Percentiles rank a stretch among this genome's conserved stretches.
phyloP scores from a whole-genome alignment of 2,329 filamentous ascomycete species.

The Mariannaea elegans region DNA sequence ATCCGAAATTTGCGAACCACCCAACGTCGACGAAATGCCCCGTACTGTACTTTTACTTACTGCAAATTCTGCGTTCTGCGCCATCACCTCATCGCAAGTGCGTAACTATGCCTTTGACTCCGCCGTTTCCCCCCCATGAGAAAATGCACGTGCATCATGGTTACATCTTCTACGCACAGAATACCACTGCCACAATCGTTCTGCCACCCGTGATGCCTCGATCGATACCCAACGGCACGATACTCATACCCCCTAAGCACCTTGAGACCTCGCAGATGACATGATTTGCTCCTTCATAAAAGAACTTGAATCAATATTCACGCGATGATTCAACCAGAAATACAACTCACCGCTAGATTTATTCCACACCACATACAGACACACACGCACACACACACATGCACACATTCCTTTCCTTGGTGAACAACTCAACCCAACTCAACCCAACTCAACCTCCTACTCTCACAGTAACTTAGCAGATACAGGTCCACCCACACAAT shows the following conservation, averaged over 20 bases:
- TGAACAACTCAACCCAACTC: too few species aligned
- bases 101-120: neutral
- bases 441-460: neutral
- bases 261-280: neutral
- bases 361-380: neutral
- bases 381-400: too few species aligned
- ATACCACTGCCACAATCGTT: neutral
- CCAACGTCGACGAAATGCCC: neutral
- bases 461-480: neutral
- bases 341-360: neutral
- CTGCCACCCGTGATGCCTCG: neutral
- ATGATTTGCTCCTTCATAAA: neutral
- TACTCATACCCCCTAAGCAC: neutral
- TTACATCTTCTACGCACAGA: neutral
- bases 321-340: too few species aligned
- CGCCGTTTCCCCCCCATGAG: neutral
- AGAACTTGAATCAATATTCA: too few species aligned
- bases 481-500: neutral
- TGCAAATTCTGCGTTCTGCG: too few species aligned
- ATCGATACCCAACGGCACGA: neutral
- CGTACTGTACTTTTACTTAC: neutral
- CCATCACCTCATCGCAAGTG: too few species aligned
- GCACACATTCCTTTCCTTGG: neutral
- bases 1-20: slow-evolving; percentile 16
- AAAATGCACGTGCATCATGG: neutral